These are phyloP conservation scores for Dictyostelium firmibasis DNA, from an alignment of 78 protist genomes.

Conservation along the genomic window DNA sequence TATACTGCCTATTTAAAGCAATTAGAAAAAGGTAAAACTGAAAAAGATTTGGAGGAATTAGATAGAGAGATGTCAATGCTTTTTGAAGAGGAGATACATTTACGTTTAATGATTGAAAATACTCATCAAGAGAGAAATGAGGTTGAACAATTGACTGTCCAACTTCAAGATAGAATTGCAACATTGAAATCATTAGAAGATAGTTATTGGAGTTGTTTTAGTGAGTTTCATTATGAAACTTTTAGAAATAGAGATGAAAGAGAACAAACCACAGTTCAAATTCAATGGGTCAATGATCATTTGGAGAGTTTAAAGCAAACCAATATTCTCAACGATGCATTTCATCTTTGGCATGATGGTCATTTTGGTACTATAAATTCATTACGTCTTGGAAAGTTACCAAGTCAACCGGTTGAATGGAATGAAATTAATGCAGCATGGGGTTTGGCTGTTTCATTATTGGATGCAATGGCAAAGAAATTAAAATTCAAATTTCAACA, in stretches of 20 bases:
- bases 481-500: constrained; percentile 42
- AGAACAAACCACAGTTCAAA: constrained; percentile 39
- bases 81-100: constrained; percentile 12
- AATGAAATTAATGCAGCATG: constrained; percentile 95
- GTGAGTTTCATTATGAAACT: constrained; percentile 52
- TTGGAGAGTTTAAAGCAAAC: constrained; percentile 82
- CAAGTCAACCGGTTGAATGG: constrained; percentile 89
- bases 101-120: neutral
- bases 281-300: constrained; percentile 29
- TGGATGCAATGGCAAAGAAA: constrained; percentile 81
- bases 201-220: constrained; percentile 31
- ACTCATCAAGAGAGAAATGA: neutral
- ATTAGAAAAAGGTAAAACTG: neutral
- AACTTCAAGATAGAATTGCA: neutral
- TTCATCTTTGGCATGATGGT: constrained; percentile 90
- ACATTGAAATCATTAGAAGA: neutral
- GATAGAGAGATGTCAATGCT: neutral
- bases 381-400: constrained; percentile 90
- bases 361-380: constrained; percentile 94
- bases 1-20: neutral
- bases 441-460: constrained; percentile 91
- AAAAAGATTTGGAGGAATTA: neutral
- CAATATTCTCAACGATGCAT: constrained; percentile 90
- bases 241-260: constrained; percentile 34
- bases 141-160: neutral